phyloP scores from a whole-genome alignment of 2,329 filamentous ascomycete species.

The Trichoderma sp. region DNA sequence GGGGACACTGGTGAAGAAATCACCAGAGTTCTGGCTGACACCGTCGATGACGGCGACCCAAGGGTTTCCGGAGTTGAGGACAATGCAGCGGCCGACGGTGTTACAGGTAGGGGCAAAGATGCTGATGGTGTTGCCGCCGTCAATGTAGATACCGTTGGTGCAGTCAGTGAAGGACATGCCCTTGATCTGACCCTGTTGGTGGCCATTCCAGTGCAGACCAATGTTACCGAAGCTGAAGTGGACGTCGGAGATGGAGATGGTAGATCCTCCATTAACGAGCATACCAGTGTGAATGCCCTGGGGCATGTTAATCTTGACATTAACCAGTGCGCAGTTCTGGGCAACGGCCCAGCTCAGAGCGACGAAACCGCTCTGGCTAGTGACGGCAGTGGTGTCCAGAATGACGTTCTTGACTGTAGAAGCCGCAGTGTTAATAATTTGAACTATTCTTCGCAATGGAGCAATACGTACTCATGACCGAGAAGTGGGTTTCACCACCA shows the following conservation, averaged over 20 bases:
- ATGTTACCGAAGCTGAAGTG: constrained; percentile 23
- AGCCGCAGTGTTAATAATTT: background rate
- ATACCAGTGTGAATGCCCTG: constrained; percentile 22
- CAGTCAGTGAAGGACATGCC: constrained; percentile 15
- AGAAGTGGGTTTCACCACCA: constrained; percentile 25
- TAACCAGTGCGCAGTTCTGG: constrained; percentile 25
- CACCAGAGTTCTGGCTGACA: constrained; percentile 16
- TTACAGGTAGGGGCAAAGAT: constrained; percentile 17
- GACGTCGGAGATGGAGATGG: constrained; percentile 23
- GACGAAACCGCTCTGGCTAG: constrained; percentile 20
- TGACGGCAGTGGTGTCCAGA: constrained; percentile 23
- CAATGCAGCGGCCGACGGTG: constrained; percentile 16
- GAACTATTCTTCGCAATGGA: background rate
- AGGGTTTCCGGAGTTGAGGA: constrained; percentile 11
- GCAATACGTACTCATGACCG: constrained; percentile 23
- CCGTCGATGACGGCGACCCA: constrained; percentile 19
- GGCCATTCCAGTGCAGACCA: constrained; percentile 24
- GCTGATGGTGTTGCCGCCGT: constrained; percentile 14
- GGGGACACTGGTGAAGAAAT: constrained; percentile 14
- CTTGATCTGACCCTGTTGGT: constrained; percentile 20
- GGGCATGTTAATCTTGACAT: constrained; percentile 21
- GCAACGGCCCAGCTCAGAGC: constrained; percentile 25
- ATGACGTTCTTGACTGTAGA: constrained; percentile 23
- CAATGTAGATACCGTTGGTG: constrained; percentile 16
- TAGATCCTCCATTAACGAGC: constrained; percentile 20